Percentiles rank a stretch among this genome's conserved stretches.
Evolutionary conservation across 2,329 filamentous ascomycete species (phyloP).

Genomic region (Arthrobotrys iridis): DNA sequence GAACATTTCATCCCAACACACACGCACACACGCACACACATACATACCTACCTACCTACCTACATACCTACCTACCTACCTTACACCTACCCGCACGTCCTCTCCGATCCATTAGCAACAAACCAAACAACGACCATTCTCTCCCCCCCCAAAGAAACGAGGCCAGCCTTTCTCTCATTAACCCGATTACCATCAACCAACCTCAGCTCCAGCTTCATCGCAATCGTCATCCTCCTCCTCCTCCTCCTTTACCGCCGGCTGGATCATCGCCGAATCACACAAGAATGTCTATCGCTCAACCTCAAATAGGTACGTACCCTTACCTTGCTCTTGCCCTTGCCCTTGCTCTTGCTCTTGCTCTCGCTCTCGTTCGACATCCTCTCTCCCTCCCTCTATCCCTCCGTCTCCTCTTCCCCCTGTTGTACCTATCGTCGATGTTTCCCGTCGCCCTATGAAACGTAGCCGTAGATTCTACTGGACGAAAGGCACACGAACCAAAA

Average conservation of each 20-base stretch:
- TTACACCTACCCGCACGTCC: too few relatives aligned
- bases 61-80: too few relatives aligned
- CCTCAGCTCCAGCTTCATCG: too few relatives aligned
- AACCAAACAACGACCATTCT: too few relatives aligned
- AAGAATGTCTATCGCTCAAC: constrained; percentile 49
- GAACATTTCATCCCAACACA: constrained; percentile 30
- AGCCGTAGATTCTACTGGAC: background rate
- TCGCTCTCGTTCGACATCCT: too few relatives aligned
- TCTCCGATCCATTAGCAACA: too few relatives aligned
- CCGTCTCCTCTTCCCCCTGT: background rate
- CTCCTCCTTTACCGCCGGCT: constrained; percentile 12
- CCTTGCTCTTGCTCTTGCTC: background rate
- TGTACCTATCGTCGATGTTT: background rate
- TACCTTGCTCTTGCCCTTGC: background rate
- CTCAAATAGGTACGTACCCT: constrained; percentile 45
- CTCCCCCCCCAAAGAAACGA: background rate
- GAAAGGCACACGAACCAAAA: background rate
- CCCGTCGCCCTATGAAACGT: background rate
- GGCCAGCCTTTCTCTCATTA: constrained; percentile 4
- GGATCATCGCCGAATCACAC: constrained; percentile 5
- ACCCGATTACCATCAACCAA: too few relatives aligned
- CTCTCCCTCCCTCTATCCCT: background rate
- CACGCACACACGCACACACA: too few relatives aligned
- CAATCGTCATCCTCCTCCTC: background rate
- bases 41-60: too few relatives aligned